These are phyloP conservation scores for Ascosphaera apis DNA, from an alignment of 2,329 filamentous ascomycete species.

Conservation along the genomic window DNA sequence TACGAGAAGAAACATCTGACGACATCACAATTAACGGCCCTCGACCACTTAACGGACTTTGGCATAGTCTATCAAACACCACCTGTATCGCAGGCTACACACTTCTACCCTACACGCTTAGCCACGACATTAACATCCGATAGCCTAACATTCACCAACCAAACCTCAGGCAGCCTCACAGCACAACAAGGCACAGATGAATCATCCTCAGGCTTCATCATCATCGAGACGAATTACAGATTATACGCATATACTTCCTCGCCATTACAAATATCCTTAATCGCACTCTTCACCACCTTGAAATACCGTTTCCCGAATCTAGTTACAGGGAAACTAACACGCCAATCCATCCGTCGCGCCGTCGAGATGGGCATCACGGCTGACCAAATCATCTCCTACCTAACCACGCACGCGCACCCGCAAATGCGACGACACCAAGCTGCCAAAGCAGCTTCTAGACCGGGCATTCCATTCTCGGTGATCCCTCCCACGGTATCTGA, in stretches of 20 bases:
- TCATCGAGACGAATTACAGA: constrained; percentile 94
- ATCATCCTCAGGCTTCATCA: constrained; percentile 47
- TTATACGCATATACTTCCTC: constrained; percentile 93
- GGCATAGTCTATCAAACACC: constrained; percentile 56
- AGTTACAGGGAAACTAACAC: constrained; percentile 74
- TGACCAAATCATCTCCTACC: constrained; percentile 84
- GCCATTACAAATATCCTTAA: constrained; percentile 79
- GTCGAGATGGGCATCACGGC: constrained; percentile 81
- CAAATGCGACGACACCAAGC: constrained; percentile 51
- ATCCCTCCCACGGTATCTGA: constrained; percentile 91
- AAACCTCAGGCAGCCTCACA: constrained; percentile 39
- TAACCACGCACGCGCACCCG: constrained; percentile 79
- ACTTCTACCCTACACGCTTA: constrained; percentile 74
- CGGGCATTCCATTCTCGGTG: constrained; percentile 31
- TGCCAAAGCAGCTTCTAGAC: constrained; percentile 17
- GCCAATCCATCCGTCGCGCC: constrained; percentile 66
- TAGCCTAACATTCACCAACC: constrained; percentile 47
- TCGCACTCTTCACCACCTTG: constrained; percentile 71
- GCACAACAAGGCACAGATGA: neutral
- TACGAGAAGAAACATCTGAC: constrained; percentile 75
- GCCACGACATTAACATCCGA: constrained; percentile 76
- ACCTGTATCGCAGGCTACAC: constrained; percentile 17
- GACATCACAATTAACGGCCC: constrained; percentile 60
- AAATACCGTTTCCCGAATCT: constrained; percentile 85
- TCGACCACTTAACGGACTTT: constrained; percentile 78